Percentiles rank a stretch among this genome's conserved stretches.
Conservation (phyloP, 352 stramenopile species). For the Pythium rishiriense region DNA sequence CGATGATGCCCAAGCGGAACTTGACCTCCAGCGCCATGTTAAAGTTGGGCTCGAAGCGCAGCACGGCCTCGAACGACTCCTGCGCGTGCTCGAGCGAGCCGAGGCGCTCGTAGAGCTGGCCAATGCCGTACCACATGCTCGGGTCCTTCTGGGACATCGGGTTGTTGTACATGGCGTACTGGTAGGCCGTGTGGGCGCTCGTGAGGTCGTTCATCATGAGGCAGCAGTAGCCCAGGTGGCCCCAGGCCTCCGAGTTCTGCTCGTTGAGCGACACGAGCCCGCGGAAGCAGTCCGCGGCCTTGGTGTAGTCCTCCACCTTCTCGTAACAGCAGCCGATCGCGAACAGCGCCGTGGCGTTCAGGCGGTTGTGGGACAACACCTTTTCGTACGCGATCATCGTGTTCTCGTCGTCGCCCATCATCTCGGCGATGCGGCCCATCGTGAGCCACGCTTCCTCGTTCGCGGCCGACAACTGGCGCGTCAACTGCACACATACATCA, state of each 20-base stretch:
- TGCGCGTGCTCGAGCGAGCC: constrained; percentile 83
- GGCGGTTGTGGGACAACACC: constrained; percentile 84
- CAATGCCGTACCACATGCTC: constrained; percentile 89
- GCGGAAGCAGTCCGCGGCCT: constrained; percentile 87
- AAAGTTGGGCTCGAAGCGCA: constrained; percentile 86
- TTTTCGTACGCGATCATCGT: constrained; percentile 89
- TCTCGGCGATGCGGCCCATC: constrained; percentile 83
- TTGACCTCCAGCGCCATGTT: constrained; percentile 89
- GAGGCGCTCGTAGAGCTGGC: constrained; percentile 83
- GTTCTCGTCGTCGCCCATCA: constrained; percentile 90
- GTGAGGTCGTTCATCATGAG: constrained; percentile 90
- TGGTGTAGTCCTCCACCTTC: constrained; percentile 87
- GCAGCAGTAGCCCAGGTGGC: constrained; percentile 85
- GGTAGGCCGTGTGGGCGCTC: constrained; percentile 84
- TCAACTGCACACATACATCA: constrained; percentile 32
- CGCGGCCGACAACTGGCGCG: constrained; percentile 67
- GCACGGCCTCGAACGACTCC: constrained; percentile 83
- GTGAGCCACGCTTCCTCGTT: constrained; percentile 87
- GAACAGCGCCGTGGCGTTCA: constrained; percentile 82
- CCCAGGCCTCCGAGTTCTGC: constrained; percentile 85
- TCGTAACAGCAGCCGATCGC: constrained; percentile 87
- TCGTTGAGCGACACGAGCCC: constrained; percentile 80
- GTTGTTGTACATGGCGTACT: constrained; percentile 91
- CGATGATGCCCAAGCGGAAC: constrained; percentile 84
- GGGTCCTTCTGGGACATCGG: constrained; percentile 85